phyloP scores from a whole-genome alignment of 768 basidiomycete species.

The Rhodotorula toruloides region DNA sequence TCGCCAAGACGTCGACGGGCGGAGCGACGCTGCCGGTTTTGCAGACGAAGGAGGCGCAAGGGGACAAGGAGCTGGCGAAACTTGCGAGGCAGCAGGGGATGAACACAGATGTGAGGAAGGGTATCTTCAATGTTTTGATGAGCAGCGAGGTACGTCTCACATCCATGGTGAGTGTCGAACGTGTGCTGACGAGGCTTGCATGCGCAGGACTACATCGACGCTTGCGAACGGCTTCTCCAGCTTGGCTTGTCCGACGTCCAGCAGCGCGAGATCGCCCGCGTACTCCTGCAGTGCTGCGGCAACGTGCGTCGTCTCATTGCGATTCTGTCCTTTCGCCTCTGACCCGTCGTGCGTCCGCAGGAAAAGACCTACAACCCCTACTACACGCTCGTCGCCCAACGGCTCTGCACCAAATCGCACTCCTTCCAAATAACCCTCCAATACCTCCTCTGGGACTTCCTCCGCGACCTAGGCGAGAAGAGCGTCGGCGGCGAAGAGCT shows the following conservation, averaged over 20 bases:
- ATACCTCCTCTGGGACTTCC: conserved; percentile 93
- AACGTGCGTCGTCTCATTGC: conserved; percentile 61
- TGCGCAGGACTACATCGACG: conserved; percentile 85
- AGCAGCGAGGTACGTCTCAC: conserved; percentile 78
- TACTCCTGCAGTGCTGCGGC: conserved; percentile 84
- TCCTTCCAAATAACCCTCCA: conserved; percentile 87
- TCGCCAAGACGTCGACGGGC: conserved; percentile 53
- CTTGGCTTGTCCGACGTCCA: conserved; percentile 80
- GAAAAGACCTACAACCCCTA: conserved; percentile 93
- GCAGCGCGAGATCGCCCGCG: conserved; percentile 89
- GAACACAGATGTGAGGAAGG: conserved; percentile 92
- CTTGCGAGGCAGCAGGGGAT: conserved; percentile 94
- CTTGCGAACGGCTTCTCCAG: conserved; percentile 79
- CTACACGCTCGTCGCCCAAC: conserved; percentile 79
- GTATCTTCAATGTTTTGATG: conserved; percentile 90
- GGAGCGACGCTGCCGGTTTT: not conserved
- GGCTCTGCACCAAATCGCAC: conserved; percentile 58
- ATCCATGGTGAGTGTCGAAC: too few relatives aligned
- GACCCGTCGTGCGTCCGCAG: conserved; percentile 48
- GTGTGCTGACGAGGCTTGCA: too few relatives aligned
- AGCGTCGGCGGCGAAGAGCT: conserved; percentile 73
- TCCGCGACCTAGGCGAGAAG: conserved; percentile 81
- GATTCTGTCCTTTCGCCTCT: not conserved
- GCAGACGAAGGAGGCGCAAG: conserved; percentile 45
- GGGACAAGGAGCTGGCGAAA: conserved; percentile 54